Base-by-base conservation (phyloP, 768 basidiomycete species). In the Hydnomerulius pinastri region DNA sequence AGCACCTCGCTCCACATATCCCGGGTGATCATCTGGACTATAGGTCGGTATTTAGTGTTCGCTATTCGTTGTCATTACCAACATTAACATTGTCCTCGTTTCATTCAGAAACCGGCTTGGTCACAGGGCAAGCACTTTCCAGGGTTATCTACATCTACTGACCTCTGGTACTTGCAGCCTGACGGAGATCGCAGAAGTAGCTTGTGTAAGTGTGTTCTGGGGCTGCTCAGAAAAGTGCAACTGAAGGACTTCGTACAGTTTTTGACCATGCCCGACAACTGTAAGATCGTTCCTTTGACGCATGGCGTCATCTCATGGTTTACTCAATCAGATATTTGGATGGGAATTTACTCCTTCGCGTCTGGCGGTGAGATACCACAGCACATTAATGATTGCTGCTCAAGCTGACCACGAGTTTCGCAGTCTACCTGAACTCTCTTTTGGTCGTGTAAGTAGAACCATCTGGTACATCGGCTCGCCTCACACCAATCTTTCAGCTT, bases 1-100 rank as follows among this genome's bases (percentile, higher is more conserved):
- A 47, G 46, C 8, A 47, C 46, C 18, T 39, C 46, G 13, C 8
- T 20, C 8, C 15, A 18, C 10, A 25, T 47, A 20, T 20, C 42
- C 24, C 39, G 38, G 27, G 15, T 41, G 33, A 28, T 47, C 13
- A 18, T 47, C 25, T 47, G 46, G 46, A 47, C 46, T 25, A 13
- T 47, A 18, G 46, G 46, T 47, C 4, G 20, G 37, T 17, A 47
- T 12, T n/a, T 11, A 24, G 21, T 32, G 6, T 6, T 36, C 4
- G 11, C 21, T 5, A 25, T 15, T 18, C 11, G 37, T 5, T 13
- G 25, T 38, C n/a, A n/a, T 18, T n/a, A 38, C 33, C 38, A 15
- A 45, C 13, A 4, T 36, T 20, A 2, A 8, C 12, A 12, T 10
- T 15, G 21, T 40, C 11, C 15, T 28, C 6, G 6, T 6, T 12